These are phyloP conservation scores for Oldenlandia corymbosa DNA, from an alignment of 257 asterid genomes.

Conservation along the genomic window DNA sequence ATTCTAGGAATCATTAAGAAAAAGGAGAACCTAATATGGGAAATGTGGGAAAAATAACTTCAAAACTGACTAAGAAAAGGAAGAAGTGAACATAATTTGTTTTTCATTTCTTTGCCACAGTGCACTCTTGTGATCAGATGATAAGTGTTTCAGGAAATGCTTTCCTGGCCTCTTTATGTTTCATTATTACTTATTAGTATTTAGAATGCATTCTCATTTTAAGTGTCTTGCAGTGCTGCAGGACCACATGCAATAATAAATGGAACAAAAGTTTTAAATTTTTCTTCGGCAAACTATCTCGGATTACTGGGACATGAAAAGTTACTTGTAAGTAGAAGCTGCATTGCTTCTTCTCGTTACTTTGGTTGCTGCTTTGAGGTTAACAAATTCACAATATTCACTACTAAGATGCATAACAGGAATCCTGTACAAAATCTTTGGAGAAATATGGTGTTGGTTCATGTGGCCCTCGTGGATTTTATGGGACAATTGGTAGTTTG, in stretches of 20 bases:
- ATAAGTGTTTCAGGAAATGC: too few species aligned
- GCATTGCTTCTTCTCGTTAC: conserved; percentile 12
- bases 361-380: conserved; percentile 9
- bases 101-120: too few species aligned
- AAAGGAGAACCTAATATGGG: background rate
- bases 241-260: conserved; percentile 79
- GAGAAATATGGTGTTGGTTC: conserved; percentile 99
- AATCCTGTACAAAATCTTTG: conserved; percentile 77
- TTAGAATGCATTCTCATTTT: background rate
- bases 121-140: too few species aligned
- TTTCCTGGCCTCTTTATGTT: too few species aligned
- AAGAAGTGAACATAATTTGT: too few species aligned
- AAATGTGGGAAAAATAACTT: background rate
- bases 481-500: conserved; percentile 84
- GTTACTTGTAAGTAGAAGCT: conserved; percentile 52
- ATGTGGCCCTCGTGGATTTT: conserved; percentile 98
- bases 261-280: conserved; percentile 73
- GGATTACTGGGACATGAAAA: conserved; percentile 79
- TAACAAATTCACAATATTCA: conserved; percentile 17
- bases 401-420: conserved; percentile 41
- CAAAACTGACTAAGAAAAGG: too few species aligned
- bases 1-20: background rate
- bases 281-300: conserved; percentile 89
- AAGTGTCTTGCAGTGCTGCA: conserved; percentile 75
- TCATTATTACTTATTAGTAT: background rate